Base-by-base conservation (phyloP, 2,329 filamentous ascomycete species). In the Didymella arachidicola region DNA sequence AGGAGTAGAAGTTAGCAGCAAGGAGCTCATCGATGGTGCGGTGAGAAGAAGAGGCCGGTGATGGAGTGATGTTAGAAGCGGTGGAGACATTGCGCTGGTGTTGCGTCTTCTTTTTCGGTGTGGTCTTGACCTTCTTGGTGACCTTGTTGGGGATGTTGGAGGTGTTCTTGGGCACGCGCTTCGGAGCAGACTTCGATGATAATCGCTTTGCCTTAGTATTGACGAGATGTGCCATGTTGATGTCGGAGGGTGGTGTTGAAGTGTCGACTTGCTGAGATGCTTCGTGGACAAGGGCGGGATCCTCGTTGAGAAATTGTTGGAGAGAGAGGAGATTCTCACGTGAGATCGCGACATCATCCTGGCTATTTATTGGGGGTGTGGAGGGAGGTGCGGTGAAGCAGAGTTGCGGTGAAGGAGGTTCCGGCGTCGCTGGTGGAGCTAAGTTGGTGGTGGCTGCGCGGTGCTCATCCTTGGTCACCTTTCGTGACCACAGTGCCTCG, bases 1-100 rank as follows among this genome's bases (percentile, higher is more conserved):
- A 57, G 1, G 38, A 49, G 7, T 22, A 27, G 59, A 66, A 72
- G 2, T 50, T 41, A 1, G 42, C 48, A 12, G 32, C 19, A 46
- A 64, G 57, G 1, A 70, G 53, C 19, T 65, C 60, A 0, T 50
- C n/a, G 25, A 68, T 43, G 16, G 48, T 29, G 29, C 47, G 54
- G 16, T 54, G 29, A 11, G 51, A 22, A 2, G 45, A 39, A n/a
- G 47, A 6, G 44, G 3, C 14, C 3, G 30, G 26, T 26, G 56
- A 14, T 16, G 27, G 30, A 8, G 27, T 12, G 3, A 44, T 12
- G 19, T 11, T 26, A 2, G 44, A 34, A 18, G 43, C 14, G 3
- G 19, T 25, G 2, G 52, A 46, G 12, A 27, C 7, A 25, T 18
- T 36, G 27, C 44, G 53, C 34, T 59, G 57, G 27, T 50, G 36